Evolutionary conservation across 495 filamentous ascomycete genomes (phyloP), one percentile per base, ranked within the genome.

Genomic region (Cercophora sp.): DNA sequence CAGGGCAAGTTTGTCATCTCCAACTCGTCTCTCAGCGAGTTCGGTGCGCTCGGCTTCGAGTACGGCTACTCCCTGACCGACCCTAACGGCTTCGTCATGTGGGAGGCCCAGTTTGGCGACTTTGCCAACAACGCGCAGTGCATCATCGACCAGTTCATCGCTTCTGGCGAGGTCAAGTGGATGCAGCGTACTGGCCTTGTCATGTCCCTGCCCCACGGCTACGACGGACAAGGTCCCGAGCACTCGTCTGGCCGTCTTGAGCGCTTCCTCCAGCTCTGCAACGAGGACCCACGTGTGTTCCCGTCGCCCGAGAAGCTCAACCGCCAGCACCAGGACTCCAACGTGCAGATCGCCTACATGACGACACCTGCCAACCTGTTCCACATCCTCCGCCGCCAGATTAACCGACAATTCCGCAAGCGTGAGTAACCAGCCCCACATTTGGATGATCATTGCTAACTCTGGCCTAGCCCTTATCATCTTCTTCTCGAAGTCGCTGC

Each of bases 41-140:
- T 87, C 64, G 93, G 93, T 64, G 86, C 80, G 61, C 87, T 98
- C 58, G 93, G 93, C 52, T 98, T 98, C 67, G 93, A 98, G 70
- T 98, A 98, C 63, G 93, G 93, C 61, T 98, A 98, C 76, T 97
- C 94, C 8, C 73, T 98, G 40, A 94, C 89, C 49, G 96, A 94
- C 37, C 93, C 93, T 32, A 92, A 96, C 68, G 93, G 92, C 34
- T 81, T 98, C 24, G 90, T 97, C 54, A 91, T 98, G 81, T 98
- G 93, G 93, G 93, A 98, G 72, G 93, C 93, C 26, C 93, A 98
- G 74, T 98, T 98, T 69, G 93, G 93, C 76, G 93, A 98, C 72
- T 98, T 98, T 59, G 93, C 91, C 77, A 98, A 98, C 81, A 97
- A 96, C 71, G 89, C 91, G 37, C 93, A 98, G 71, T 96, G 91